These are phyloP conservation scores for Myxozyma mucilagina DNA, from an alignment of 805 yeast species.

Conservation along the genomic window DNA sequence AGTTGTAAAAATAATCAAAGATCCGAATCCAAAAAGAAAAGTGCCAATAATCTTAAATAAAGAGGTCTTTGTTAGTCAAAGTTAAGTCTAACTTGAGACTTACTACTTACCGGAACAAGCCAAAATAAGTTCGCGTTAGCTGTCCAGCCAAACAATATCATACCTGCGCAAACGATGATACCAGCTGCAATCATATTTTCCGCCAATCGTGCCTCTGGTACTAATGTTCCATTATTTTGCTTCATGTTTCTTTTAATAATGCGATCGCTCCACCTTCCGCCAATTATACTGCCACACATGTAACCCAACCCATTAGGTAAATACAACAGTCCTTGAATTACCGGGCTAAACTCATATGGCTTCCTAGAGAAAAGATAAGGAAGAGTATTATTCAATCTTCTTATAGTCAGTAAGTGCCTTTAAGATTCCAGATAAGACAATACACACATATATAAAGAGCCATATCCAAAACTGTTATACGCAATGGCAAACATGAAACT, in stretches of 20 bases:
- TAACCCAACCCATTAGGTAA: slow-evolving; percentile 83
- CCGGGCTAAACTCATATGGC: slow-evolving; percentile 69
- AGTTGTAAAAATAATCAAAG: slow-evolving; percentile 81
- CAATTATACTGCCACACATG: slow-evolving; percentile 70
- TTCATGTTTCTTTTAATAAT: slow-evolving; percentile 54
- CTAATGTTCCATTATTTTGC: slow-evolving; percentile 60
- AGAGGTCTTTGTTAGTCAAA: too few species aligned
- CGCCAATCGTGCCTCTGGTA: slow-evolving; percentile 78
- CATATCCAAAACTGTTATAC: slow-evolving; percentile 72
- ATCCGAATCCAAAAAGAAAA: slow-evolving; percentile 76
- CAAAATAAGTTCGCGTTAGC: slow-evolving; percentile 64
- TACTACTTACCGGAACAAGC: slow-evolving; percentile 62
- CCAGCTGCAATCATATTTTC: slow-evolving; percentile 72
- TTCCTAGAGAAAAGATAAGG: slow-evolving; percentile 58
- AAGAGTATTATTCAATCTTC: slow-evolving; percentile 64
- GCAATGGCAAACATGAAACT: slow-evolving; percentile 68
- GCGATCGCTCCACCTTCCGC: slow-evolving; percentile 77
- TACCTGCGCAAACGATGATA: slow-evolving; percentile 58
- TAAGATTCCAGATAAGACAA: not conserved
- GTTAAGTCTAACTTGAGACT: not conserved
- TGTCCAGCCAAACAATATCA: slow-evolving; percentile 82
- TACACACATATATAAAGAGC: slow-evolving; percentile 55
- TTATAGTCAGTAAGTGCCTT: too few species aligned
- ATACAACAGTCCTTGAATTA: slow-evolving; percentile 72
- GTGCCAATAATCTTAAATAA: slow-evolving; percentile 55